These are phyloP conservation scores for Candida dubliniensis DNA, from an alignment of 1,139 yeast genomes.

Conservation along the genomic window DNA sequence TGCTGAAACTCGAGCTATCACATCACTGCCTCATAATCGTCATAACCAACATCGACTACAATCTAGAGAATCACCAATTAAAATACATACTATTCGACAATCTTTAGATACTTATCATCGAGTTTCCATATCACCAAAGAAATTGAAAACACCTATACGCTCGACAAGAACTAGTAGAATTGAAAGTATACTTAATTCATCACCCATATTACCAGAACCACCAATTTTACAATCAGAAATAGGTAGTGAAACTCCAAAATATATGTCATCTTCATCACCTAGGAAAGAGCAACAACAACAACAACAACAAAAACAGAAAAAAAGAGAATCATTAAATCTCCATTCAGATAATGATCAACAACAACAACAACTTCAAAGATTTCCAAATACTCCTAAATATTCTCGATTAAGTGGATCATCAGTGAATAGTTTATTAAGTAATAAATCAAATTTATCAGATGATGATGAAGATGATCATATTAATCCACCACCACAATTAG, in stretches of 20 bases:
- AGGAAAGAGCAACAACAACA: not conserved
- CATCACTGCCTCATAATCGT: slow-evolving; percentile 10
- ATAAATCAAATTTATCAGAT: slow-evolving; percentile 20
- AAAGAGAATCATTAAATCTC: too few species aligned
- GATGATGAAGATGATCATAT: slow-evolving; percentile 35
- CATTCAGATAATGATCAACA: not conserved
- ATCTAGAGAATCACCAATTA: slow-evolving; percentile 14
- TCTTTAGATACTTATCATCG: slow-evolving; percentile 38
- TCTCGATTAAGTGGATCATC: slow-evolving; percentile 18
- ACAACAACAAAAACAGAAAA: not conserved
- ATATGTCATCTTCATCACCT: slow-evolving; percentile 2
- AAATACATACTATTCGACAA: slow-evolving; percentile 33
- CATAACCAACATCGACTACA: slow-evolving; percentile 6
- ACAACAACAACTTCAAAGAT: slow-evolving; percentile 37
- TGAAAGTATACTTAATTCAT: slow-evolving; percentile 45
- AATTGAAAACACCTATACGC: slow-evolving; percentile 18
- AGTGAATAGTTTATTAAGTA: slow-evolving; percentile 29
- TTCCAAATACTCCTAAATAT: slow-evolving; percentile 52
- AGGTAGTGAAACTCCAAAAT: slow-evolving; percentile 16
- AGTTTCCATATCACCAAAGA: slow-evolving; percentile 37
- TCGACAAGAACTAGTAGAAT: slow-evolving; percentile 42
- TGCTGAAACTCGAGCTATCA: not conserved
- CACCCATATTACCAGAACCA: slow-evolving; percentile 53
- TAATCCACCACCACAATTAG: slow-evolving; percentile 32
- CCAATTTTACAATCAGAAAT: slow-evolving; percentile 42